Evolutionary conservation across 768 basidiomycete species (phyloP).

Genomic region (Chlorophyllum brunneum): DNA sequence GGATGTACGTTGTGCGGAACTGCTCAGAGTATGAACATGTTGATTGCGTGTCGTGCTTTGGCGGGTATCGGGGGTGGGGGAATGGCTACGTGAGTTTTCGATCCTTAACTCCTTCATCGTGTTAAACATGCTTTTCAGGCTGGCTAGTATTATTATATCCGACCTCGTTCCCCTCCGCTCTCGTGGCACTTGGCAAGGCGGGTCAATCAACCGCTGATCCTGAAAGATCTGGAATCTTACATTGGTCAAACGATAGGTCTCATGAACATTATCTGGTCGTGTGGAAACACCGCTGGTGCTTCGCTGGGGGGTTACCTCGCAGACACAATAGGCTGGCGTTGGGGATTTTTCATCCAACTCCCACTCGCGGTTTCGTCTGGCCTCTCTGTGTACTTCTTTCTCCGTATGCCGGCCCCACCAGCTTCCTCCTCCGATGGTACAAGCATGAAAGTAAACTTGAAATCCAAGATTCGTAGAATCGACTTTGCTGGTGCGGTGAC

Average conservation of each 20-base stretch:
- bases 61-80: conserved; percentile 62
- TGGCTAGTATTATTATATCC: conserved; percentile 62
- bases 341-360: conserved; percentile 62
- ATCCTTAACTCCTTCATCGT: neutral
- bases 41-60: conserved; percentile 50
- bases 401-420: conserved; percentile 45
- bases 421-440: too few species aligned
- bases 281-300: conserved; percentile 56
- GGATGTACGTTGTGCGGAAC: conserved; percentile 53
- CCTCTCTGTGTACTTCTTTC: conserved; percentile 42
- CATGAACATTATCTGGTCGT: conserved; percentile 55
- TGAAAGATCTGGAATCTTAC: neutral
- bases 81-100: conserved; percentile 50
- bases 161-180: conserved; percentile 60
- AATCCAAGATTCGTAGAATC: conserved; percentile 50
- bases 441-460: conserved; percentile 21
- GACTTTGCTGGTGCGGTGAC: conserved; percentile 58
- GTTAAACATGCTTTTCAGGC: conserved; percentile 25
- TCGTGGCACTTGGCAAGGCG: conserved; percentile 68
- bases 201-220: neutral
- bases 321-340: conserved; percentile 66
- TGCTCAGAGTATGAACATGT: conserved; percentile 48
- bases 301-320: conserved; percentile 60
- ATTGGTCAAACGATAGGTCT: conserved; percentile 34
- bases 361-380: conserved; percentile 54